Base-by-base conservation (phyloP, 208 protist genomes). In the Trypanosoma scelopori region DNA sequence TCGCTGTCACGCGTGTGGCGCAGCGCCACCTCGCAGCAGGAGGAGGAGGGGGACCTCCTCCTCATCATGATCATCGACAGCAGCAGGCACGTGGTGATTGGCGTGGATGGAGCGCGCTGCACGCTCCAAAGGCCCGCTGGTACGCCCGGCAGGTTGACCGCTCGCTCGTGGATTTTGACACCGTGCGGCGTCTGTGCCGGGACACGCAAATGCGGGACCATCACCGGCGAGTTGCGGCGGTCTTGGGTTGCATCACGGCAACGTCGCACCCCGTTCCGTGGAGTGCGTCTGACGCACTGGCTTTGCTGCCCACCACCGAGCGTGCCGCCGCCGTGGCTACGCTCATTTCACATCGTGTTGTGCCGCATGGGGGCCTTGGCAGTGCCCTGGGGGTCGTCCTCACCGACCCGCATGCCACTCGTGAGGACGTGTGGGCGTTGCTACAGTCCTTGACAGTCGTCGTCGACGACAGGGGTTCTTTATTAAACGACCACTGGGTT, bases 71-170 rank as follows among this genome's bases (percentile, higher is more conserved):
- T 3, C 32, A 37, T 3, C 32, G 9, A 9, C 32, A 37, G 32
- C 32, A 9, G 32, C 32, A 37, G 9, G 32, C 9, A 9, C 3
- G 5, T 37, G 32, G 9, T 51, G 48, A 28, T 37, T 3, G 32
- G 32, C 3, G 20, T 56, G 28, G n/a, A n/a, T 41, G 3, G 3
- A 2, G 9, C 18, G n/a, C 12, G 28, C 12, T 61, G 47, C 61
- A 55, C 32, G n/a, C 35, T 28, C 28, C 18, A 3, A 12, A 48
- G 27, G 49, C 49, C 4, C 39, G 28, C 22, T 69, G 63, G 63
- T 69, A 69, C 42, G 52, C 63, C 22, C 41, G 47, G 18, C 63
- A 69, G 37, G 41, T 27, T 22, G 20, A 42, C 12, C 49, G 63
- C 6, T 51, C 39, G 20, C 51, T 60, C n/a, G 9, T 69, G 13